Conservation (phyloP, 2,329 filamentous ascomycete species). For the Ascochyta viciae-villosae region DNA sequence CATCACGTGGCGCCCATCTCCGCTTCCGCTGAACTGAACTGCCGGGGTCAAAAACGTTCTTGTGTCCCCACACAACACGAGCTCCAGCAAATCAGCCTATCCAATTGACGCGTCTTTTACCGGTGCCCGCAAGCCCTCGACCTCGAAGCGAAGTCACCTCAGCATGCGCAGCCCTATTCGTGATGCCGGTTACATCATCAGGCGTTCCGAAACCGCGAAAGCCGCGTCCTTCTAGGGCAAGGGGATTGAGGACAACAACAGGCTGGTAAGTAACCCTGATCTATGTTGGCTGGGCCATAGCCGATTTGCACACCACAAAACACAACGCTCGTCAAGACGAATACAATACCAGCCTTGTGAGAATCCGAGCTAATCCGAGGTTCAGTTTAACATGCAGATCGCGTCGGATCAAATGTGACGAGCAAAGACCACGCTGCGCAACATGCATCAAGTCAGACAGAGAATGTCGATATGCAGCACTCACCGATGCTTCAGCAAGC, state of each 20-base stretch:
- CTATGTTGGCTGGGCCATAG: background rate
- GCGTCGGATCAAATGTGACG: conserved; percentile 61
- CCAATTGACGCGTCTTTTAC: conserved; percentile 3
- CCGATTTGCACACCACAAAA: background rate
- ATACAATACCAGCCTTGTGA: background rate
- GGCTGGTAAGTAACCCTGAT: conserved; percentile 47
- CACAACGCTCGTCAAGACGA: background rate
- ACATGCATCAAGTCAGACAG: conserved; percentile 55
- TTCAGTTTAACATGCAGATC: conserved; percentile 54
- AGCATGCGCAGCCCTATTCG: conserved; percentile 31
- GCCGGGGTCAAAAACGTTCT: conserved; percentile 10
- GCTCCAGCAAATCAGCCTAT: conserved; percentile 13
- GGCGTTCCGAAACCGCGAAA: conserved; percentile 42
- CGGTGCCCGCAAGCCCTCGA: conserved; percentile 26
- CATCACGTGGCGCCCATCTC: conserved; percentile 9
- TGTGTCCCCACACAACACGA: conserved; percentile 14
- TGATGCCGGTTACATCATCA: conserved; percentile 39
- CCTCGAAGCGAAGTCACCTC: conserved; percentile 38
- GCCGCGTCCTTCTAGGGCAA: conserved; percentile 52
- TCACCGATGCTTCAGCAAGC: conserved; percentile 17
- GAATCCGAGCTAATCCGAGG: conserved; percentile 17
- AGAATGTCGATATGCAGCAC: conserved; percentile 50
- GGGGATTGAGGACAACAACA: conserved; percentile 54
- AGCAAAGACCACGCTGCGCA: conserved; percentile 54
- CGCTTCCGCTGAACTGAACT: conserved; percentile 10